phyloP scores from a whole-genome alignment of 140 eudicot species.

The Cichorium intybus region DNA sequence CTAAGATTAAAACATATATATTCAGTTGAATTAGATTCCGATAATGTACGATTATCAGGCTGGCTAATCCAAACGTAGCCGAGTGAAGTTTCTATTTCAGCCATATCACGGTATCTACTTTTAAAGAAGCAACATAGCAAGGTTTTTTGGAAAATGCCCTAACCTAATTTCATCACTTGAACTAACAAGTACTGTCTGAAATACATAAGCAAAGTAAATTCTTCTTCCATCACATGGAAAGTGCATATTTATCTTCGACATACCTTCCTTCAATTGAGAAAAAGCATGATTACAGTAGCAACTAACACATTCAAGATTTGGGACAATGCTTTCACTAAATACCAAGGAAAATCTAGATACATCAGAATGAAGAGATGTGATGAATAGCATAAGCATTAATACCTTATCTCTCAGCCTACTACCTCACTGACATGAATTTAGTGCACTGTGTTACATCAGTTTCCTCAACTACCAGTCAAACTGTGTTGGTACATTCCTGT shows the following conservation, averaged over 20 bases:
- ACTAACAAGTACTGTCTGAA: not conserved
- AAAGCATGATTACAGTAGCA: not conserved
- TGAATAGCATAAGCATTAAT: not conserved
- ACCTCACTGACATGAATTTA: not conserved
- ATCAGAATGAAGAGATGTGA: not conserved
- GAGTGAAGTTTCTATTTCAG: not conserved
- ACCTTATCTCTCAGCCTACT: not conserved
- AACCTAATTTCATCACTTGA: not conserved
- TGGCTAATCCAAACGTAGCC: not conserved
- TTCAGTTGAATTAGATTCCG: not conserved
- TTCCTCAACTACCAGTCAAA: not conserved
- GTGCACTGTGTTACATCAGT: not conserved
- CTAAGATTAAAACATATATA: not conserved
- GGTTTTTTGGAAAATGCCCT: slow-evolving; percentile 5
- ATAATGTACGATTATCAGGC: not conserved
- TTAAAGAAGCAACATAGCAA: not conserved
- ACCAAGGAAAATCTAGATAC: slow-evolving; percentile 10
- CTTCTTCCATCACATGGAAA: not conserved
- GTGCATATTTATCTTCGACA: not conserved
- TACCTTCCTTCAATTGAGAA: not conserved
- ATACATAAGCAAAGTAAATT: not conserved
- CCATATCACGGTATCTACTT: not conserved
- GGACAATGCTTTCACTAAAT: not conserved
- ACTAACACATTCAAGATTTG: not conserved
- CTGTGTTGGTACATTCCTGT: slow-evolving; percentile 5